Evolutionary conservation across 306 rosid species (phyloP).

Genomic region (Carpinus fangiana): DNA sequence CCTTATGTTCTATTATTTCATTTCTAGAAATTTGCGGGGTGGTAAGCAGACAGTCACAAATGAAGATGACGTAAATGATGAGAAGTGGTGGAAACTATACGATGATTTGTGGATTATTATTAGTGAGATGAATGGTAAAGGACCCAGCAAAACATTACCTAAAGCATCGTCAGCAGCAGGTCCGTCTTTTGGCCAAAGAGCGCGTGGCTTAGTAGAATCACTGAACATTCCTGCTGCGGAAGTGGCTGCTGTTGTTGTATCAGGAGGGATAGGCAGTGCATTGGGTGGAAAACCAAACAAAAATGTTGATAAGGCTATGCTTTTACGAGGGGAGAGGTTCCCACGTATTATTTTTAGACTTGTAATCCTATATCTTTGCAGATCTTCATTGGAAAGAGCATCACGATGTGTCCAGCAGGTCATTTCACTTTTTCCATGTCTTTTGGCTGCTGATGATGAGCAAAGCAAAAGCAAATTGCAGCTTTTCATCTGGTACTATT

Average conservation of each 20-base stretch:
- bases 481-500: conserved; percentile 84
- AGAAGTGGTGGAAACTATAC: conserved; percentile 83
- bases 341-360: conserved; percentile 88
- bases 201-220: conserved; percentile 97
- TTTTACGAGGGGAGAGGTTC: conserved; percentile 86
- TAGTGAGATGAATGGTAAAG: conserved; percentile 82
- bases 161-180: conserved; percentile 64
- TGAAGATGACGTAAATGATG: conserved; percentile 59
- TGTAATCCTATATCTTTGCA: conserved; percentile 83
- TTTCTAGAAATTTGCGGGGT: conserved; percentile 50
- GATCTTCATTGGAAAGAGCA: conserved; percentile 85
- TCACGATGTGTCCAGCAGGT: conserved; percentile 82
- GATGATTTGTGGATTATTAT: conserved; percentile 80
- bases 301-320: conserved; percentile 92
- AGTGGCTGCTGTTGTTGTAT: conserved; percentile 98
- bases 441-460: conserved; percentile 90
- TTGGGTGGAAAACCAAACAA: conserved; percentile 83
- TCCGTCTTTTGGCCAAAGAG: conserved; percentile 93
- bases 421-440: conserved; percentile 77
- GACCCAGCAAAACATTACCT: conserved; percentile 61
- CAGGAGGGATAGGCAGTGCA: conserved; percentile 92
- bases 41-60: conserved; percentile 42
- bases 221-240: conserved; percentile 98
- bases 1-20: conserved; percentile 31
- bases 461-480: conserved; percentile 92